Percentiles rank a stretch among this genome's conserved stretches.
Evolutionary conservation across 805 yeast species (phyloP).

Genomic region (Candida incommunis): DNA sequence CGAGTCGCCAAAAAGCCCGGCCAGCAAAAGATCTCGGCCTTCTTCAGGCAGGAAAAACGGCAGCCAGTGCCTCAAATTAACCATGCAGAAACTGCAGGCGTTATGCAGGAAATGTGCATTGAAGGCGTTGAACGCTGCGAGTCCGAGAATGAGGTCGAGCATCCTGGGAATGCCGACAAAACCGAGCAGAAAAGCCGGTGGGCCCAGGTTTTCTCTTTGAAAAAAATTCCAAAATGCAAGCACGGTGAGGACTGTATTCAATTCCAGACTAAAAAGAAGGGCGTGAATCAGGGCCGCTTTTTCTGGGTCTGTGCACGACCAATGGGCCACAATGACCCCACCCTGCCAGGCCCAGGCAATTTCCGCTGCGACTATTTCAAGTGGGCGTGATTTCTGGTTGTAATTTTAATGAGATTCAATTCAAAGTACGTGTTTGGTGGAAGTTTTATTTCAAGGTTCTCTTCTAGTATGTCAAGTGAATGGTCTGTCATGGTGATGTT

Average conservation of each 20-base stretch:
- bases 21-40: neutral
- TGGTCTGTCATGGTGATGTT: too few relatives aligned
- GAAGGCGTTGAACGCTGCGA: too few relatives aligned
- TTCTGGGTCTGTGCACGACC: neutral
- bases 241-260: neutral
- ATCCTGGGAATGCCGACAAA: too few relatives aligned
- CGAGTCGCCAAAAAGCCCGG: neutral
- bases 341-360: neutral
- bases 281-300: neutral
- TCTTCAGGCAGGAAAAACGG: neutral
- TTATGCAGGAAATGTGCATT: too few relatives aligned
- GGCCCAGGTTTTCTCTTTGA: neutral
- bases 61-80: too few relatives aligned
- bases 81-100: too few relatives aligned
- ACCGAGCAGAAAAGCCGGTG: neutral
- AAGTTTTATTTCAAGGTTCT: too few relatives aligned
- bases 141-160: too few relatives aligned
- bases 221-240: neutral
- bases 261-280: constrained; percentile 1
- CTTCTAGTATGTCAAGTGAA: too few relatives aligned
- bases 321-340: neutral
- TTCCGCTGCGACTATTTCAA: neutral
- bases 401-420: too few relatives aligned
- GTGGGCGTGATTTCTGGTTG: neutral
- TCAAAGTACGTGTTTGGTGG: too few relatives aligned